These are phyloP conservation scores for Chlorella sorokiniana DNA, from an alignment of 139 green algal species.

Conservation along the genomic window DNA sequence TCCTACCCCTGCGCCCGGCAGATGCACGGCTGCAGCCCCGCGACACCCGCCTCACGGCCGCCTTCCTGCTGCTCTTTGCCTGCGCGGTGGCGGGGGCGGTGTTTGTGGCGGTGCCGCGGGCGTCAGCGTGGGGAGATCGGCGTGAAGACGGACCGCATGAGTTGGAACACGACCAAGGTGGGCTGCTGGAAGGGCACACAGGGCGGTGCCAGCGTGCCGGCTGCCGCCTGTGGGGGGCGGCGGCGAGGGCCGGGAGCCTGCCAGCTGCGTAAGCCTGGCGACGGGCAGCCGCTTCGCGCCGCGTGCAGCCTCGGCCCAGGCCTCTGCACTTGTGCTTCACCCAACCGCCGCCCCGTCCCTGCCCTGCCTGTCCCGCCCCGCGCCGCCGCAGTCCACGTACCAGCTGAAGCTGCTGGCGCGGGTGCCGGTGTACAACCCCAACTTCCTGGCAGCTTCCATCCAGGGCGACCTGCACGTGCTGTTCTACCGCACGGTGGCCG, in stretches of 20 bases:
- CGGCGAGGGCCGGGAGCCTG: no score
- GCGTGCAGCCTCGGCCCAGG: neutral
- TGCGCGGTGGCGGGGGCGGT: constrained; percentile 47
- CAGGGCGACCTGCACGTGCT: constrained; percentile 58
- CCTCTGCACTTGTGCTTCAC: neutral
- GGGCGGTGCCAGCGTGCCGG: no score
- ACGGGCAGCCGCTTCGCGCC: neutral
- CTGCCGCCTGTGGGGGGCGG: no score
- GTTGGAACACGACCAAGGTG: constrained; percentile 68
- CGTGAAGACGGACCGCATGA: constrained; percentile 67
- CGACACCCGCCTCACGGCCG: constrained; percentile 40
- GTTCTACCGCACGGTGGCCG: constrained; percentile 73
- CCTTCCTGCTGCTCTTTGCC: constrained; percentile 60
- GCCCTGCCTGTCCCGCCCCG: neutral
- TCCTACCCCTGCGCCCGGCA: neutral
- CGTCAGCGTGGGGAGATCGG: constrained; percentile 67
- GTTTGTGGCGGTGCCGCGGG: constrained; percentile 73
- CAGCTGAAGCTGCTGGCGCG: constrained; percentile 69
- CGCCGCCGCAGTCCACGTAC: constrained; percentile 52
- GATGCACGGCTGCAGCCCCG: constrained; percentile 45
- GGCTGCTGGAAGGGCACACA: no score
- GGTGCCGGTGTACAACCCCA: constrained; percentile 83
- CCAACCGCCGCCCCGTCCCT: neutral
- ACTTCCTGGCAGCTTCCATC: constrained; percentile 64
- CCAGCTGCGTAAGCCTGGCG: neutral